Evolutionary conservation across 176 grass and related monocot species (phyloP).

Genomic region (Triticum turgidum): DNA sequence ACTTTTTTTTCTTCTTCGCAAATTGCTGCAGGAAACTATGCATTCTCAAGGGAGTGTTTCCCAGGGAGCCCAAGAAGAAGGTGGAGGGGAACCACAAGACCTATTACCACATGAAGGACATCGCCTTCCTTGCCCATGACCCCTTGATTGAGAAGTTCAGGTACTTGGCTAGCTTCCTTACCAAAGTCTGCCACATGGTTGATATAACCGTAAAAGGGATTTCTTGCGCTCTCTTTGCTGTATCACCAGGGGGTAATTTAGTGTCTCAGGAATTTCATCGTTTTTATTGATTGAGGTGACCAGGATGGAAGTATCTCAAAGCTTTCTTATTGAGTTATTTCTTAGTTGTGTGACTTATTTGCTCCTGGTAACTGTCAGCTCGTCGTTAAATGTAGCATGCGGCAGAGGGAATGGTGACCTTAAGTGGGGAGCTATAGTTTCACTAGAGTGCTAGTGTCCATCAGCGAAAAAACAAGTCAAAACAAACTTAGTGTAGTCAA

Average conservation of each 20-base stretch:
- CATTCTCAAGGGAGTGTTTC: constrained; percentile 93
- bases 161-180: constrained; percentile 29
- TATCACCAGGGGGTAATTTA: not conserved
- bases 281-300: not conserved
- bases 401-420: not conserved
- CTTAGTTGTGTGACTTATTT: not conserved
- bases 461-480: not conserved
- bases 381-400: not conserved
- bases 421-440: not conserved
- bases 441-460: not conserved
- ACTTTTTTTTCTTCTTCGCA: not conserved
- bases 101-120: constrained; percentile 96
- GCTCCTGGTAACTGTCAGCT: not conserved
- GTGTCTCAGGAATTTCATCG: not conserved
- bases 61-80: constrained; percentile 89
- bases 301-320: not conserved
- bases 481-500: not conserved
- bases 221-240: not conserved
- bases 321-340: not conserved
- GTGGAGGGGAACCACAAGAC: constrained; percentile 96
- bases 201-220: not conserved
- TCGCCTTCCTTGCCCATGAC: constrained; percentile 70
- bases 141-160: constrained; percentile 82
- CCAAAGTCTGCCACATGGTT: not conserved
- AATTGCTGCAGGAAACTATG: constrained; percentile 76